These are phyloP conservation scores for Coemansia sp. DNA, from an alignment of 192 early-diverging fungal genomes.

Conservation along the genomic window DNA sequence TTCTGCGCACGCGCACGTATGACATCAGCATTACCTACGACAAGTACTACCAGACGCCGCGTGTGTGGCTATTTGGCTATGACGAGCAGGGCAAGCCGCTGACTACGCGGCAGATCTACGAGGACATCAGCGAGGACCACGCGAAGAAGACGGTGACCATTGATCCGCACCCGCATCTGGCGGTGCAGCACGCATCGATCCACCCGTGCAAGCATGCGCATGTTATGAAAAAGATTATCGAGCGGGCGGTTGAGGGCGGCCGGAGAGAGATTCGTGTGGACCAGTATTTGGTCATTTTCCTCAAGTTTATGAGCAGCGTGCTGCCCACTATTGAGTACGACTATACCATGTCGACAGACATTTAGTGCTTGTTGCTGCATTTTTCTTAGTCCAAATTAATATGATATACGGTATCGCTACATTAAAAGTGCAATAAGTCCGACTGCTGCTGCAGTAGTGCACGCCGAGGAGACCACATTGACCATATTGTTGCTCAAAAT, in stretches of 20 bases:
- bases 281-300: slow-evolving; percentile 92
- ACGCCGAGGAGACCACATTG: slow-evolving; percentile 37
- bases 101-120: slow-evolving; percentile 87
- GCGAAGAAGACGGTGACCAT: slow-evolving; percentile 99
- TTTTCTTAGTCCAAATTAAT: background rate
- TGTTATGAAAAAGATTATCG: slow-evolving; percentile 96
- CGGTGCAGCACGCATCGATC: slow-evolving; percentile 85
- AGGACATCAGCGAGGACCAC: slow-evolving; percentile 98
- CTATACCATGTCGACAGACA: slow-evolving; percentile 81
- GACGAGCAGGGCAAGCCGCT: slow-evolving; percentile 83
- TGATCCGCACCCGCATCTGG: slow-evolving; percentile 91
- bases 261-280: slow-evolving; percentile 78
- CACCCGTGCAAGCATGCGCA: slow-evolving; percentile 98
- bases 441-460: slow-evolving; percentile 15
- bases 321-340: slow-evolving; percentile 99
- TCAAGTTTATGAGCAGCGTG: slow-evolving; percentile 97
- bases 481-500: slow-evolving; percentile 81
- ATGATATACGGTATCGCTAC: background rate
- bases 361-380: slow-evolving; percentile 17
- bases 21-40: slow-evolving; percentile 99
- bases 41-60: slow-evolving; percentile 99
- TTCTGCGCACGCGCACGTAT: slow-evolving; percentile 89
- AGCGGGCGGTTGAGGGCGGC: slow-evolving; percentile 63
- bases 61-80: slow-evolving; percentile 97
- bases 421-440: slow-evolving; percentile 3